Conservation (phyloP, 257 asterid genomes). For the Anisodus tanguticus region DNA sequence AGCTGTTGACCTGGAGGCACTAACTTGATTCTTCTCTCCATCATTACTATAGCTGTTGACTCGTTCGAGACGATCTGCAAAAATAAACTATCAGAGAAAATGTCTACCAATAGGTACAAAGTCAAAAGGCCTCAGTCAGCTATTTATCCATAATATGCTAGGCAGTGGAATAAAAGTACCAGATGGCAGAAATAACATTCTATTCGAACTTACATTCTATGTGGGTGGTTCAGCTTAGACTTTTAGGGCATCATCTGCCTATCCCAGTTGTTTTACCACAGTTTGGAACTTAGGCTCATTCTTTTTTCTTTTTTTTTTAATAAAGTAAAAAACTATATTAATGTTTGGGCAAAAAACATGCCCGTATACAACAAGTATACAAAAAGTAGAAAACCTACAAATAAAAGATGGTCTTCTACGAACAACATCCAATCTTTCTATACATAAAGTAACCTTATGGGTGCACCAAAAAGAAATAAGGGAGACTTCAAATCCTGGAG, state of each 20-base stretch:
- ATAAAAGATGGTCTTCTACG: neutral
- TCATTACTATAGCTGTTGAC: constrained; percentile 58
- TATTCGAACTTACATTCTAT: neutral
- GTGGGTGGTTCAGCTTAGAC: neutral
- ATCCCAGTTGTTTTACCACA: neutral
- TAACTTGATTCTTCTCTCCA: constrained; percentile 60
- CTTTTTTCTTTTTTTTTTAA: neutral
- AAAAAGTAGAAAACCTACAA: neutral
- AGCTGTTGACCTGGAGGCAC: constrained; percentile 52
- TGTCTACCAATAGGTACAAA: neutral
- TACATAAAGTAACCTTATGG: neutral
- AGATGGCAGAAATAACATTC: neutral
- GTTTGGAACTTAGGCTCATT: neutral
- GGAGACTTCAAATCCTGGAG: neutral
- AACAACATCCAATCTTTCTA: neutral
- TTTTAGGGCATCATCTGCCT: neutral
- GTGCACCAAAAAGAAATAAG: neutral
- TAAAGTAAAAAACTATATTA: neutral
- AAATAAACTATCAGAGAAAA: constrained; percentile 29
- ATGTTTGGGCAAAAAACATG: neutral
- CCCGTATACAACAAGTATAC: neutral
- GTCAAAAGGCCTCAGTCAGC: neutral
- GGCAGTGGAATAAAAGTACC: neutral
- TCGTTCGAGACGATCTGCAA: constrained; percentile 70
- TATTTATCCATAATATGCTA: constrained; percentile 11